Percentiles rank a stretch among this genome's conserved stretches.
Evolutionary conservation across 1,139 yeast species (phyloP).

Genomic region (Sugiyamaella sp.): DNA sequence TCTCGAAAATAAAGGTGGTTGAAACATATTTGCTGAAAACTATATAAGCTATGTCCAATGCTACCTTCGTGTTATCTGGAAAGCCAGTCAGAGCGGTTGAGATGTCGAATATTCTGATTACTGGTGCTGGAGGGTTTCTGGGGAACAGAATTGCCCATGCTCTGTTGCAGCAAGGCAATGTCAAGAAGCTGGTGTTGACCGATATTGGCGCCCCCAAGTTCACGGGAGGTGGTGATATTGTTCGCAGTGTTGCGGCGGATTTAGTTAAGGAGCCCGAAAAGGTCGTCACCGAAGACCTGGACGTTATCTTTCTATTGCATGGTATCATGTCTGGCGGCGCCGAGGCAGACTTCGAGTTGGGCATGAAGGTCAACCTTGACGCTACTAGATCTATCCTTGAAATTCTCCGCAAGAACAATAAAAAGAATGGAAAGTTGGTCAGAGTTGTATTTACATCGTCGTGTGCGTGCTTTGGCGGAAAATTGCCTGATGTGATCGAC

Average conservation of each 20-base stretch:
- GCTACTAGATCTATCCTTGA: slow-evolving; percentile 32
- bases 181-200: slow-evolving; percentile 26
- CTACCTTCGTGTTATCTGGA: neutral
- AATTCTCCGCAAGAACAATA: slow-evolving; percentile 21
- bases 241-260: slow-evolving; percentile 27
- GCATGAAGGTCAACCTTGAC: slow-evolving; percentile 33
- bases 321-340: slow-evolving; percentile 38
- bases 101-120: slow-evolving; percentile 22
- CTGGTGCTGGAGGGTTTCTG: slow-evolving; percentile 34
- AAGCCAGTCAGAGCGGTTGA: neutral
- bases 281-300: slow-evolving; percentile 26
- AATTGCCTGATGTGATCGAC: slow-evolving; percentile 28
- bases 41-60: slow-evolving; percentile 4
- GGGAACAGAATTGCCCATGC: slow-evolving; percentile 31
- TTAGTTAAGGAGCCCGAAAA: slow-evolving; percentile 23
- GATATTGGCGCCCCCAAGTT: slow-evolving; percentile 30
- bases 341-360: slow-evolving; percentile 34
- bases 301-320: slow-evolving; percentile 31
- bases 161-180: slow-evolving; percentile 24
- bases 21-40: neutral
- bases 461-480: slow-evolving; percentile 33
- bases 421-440: slow-evolving; percentile 16
- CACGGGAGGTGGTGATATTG: slow-evolving; percentile 1
- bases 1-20: neutral
- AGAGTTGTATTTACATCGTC: slow-evolving; percentile 33